Base-by-base conservation (phyloP, 208 protist genomes). In the Acanthamoeba healyi region DNA sequence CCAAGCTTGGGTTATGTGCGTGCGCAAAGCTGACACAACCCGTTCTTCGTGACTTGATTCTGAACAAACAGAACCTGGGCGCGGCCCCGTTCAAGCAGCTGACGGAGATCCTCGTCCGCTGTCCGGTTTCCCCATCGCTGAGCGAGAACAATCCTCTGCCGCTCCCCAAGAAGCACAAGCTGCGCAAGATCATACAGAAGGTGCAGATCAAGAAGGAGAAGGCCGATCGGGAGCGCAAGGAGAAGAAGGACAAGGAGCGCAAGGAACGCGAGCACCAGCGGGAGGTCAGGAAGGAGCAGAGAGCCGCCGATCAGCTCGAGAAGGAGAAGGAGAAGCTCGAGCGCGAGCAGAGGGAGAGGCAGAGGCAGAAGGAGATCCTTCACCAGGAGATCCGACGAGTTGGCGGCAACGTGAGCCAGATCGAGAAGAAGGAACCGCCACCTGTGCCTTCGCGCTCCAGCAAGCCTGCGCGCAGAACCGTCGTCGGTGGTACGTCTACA, bases 191-290 rank as follows among this genome's bases (percentile, higher is more conserved):
- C 32, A 74, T 74, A 26, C 22, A 74, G 32, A 74, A 74, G 49
- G 49, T 54, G 49, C 49, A 54, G 65, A 74, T 74, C 65, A 74
- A 74, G 65, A 74, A 74, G 65, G 65, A 74, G 34, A 74, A 74
- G 65, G 65, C 56, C 56, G 56, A 74, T 14, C 65, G 65, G 32
- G 65, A 74, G 65, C 65, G 65, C 65, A 74, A 74, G 65, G 65
- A 74, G 65, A 74, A 74, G 61, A 67, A 67, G 61, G 61, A 67
- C 61, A 67, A 67, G 61, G n/a, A 67, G 61, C 61, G 61, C 61
- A 34, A 67, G 61, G 49, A 54, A 19, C 49, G 49, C n/a, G n/a
- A n/a, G n/a, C n/a, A n/a, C n/a, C n/a, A n/a, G n/a, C n/a, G n/a
- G 15, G 49, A 54, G 49, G 49, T 54, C 10, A 1, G 49, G 6